Conservation (phyloP, 2,329 filamentous ascomycete genomes). For the Shiraia sp. region DNA sequence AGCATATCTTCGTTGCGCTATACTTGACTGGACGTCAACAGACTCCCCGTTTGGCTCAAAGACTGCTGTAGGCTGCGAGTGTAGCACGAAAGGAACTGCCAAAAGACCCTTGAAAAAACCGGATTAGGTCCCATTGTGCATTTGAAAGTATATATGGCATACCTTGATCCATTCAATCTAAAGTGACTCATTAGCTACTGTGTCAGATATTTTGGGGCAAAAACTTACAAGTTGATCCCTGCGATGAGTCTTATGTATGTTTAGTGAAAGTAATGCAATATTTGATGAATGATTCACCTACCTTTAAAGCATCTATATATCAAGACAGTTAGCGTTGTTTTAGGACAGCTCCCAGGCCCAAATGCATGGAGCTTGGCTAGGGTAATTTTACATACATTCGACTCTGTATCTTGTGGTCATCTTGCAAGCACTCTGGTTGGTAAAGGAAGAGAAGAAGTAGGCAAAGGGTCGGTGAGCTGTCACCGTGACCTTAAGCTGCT, state of each 20-base stretch:
- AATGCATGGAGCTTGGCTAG: background rate
- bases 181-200: slow-evolving; percentile 13
- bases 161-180: slow-evolving; percentile 90
- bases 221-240: slow-evolving; percentile 83
- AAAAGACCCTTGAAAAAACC: slow-evolving; percentile 58
- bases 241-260: slow-evolving; percentile 72
- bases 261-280: background rate
- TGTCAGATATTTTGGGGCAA: background rate
- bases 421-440: slow-evolving; percentile 8
- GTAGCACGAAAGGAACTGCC: slow-evolving; percentile 93
- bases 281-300: slow-evolving; percentile 35
- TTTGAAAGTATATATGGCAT: slow-evolving; percentile 7
- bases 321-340: slow-evolving; percentile 19
- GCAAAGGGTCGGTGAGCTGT: slow-evolving; percentile 16
- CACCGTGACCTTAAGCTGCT: slow-evolving; percentile 19
- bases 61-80: slow-evolving; percentile 89
- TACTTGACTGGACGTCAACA: slow-evolving; percentile 73
- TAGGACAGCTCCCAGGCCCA: background rate
- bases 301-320: slow-evolving; percentile 65
- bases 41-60: slow-evolving; percentile 70
- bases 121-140: background rate
- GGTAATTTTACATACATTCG: slow-evolving; percentile 22
- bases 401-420: slow-evolving; percentile 50
- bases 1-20: slow-evolving; percentile 84
- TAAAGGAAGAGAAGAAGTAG: slow-evolving; percentile 3